Base-by-base conservation (phyloP, 2,329 filamentous ascomycete genomes). In the Trichoderma harzianum region DNA sequence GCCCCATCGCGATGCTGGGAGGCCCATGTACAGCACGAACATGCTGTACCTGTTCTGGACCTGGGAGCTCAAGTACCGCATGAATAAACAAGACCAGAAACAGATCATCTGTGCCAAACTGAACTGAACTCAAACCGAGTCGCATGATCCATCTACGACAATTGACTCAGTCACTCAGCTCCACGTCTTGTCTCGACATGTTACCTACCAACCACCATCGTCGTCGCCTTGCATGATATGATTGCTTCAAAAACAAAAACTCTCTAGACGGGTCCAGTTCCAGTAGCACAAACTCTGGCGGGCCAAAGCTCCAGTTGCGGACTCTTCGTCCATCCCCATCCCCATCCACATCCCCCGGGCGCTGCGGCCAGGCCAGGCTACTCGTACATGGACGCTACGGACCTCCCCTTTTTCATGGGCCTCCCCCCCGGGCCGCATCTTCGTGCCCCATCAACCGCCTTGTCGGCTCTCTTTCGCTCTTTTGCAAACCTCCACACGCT, bases 341-440 rank as follows among this genome's bases (percentile, higher is more conserved):
- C 39, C 34, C 34, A 36, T 36, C 34, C 34, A 36, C 34, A 36
- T 7, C 7, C 64, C 64, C 57, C 64, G 43, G 55, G 57, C 66
- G 66, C 66, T 62, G 66, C 57, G 57, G 66, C 66, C 66, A 69
- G 39, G 66, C 65, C 64, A 58, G 30, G 18, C 55, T 12, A 32
- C 39, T 43, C 39, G 39, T 43, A 43, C 39, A n/a, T 43, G 39
- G 28, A 30, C 18, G 30, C 55, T 32, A 57, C 64, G 51, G 51
- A 14, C 67, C 58, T 70, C 68, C 69, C 69, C 69, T 65, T 71
- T 64, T 71, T 65, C 68, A 70, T 63, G 68, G 68, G 43, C 39
- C 68, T 55, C 69, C 60, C 69, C 57, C 69, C 69, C 61, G 61
- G 69, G 69, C 69, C 69, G 69, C 69, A 70, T 70, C 61, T 64